Base-by-base conservation (phyloP, 2,329 filamentous ascomycete species). In the Akanthomyces uredinophilus region DNA sequence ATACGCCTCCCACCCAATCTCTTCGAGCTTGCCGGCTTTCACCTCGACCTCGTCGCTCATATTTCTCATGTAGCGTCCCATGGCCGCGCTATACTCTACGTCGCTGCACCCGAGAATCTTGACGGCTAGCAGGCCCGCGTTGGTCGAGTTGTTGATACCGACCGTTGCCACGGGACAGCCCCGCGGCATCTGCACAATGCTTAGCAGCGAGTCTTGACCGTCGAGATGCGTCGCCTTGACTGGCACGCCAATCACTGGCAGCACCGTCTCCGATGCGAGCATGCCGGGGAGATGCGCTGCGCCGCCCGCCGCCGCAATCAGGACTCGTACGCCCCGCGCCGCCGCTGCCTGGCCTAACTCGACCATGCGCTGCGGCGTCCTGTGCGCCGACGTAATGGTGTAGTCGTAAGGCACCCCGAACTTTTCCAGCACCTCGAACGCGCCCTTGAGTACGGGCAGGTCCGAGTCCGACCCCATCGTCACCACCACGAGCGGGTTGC, bases 391-490 rank as follows among this genome's bases (percentile, higher is more conserved):
- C 0, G 90, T 93, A 70, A 95, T 93, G 69, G 85, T 86, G 18
- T 86, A 81, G 7, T 88, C 84, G 75, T 86, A 90, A 0, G 89
- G 87, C 13, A 95, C 88, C n/a, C 78, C 71, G 64, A 94, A 89
- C n/a, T 84, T 79, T 60, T 83, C 78, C 3, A 93, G 81, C 39
- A 91, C 81, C 63, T 89, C 82, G 22, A 92, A 78, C 1, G 84
- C 89, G 0, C 83, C 83, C 64, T 81, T 81, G 44, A 93, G 83
- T 18, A 90, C 84, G 2, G 82, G 83, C 27, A 92, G 81, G 70
- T 93, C 90, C 11, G 87, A 91, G 76, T 92, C 88, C 1, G 90
- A 94, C 43, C 91, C 91, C 90, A 94, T 94, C 32, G 91, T 92
- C 3, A 95, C 84, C 14, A 89, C 85, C 1, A 95, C 87, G 0